Evolutionary conservation across 805 yeast species (phyloP).

Genomic region (Zygosaccharomyces pseudorouxii): DNA sequence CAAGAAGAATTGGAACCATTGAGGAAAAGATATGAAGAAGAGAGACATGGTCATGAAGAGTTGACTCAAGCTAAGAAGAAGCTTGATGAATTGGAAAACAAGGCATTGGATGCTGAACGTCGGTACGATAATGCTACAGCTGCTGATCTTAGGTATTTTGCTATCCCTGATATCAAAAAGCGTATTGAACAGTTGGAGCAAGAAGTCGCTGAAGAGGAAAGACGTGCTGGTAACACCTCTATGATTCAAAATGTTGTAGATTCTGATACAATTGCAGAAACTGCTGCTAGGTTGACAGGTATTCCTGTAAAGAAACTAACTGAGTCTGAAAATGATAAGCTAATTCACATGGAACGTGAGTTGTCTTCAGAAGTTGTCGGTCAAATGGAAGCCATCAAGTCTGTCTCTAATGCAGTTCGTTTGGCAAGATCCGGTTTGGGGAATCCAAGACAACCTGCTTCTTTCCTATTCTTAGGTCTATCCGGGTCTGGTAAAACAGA

Average conservation of each 20-base stretch:
- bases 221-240: slow-evolving; percentile 52
- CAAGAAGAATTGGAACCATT: slow-evolving; percentile 84
- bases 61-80: slow-evolving; percentile 84
- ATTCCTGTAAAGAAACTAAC: slow-evolving; percentile 92
- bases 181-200: slow-evolving; percentile 72
- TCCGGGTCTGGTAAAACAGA: slow-evolving; percentile 99
- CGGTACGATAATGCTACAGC: slow-evolving; percentile 91
- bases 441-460: slow-evolving; percentile 94
- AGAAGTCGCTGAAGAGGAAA: slow-evolving; percentile 72
- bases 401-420: slow-evolving; percentile 93
- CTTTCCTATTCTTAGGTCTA: slow-evolving; percentile 89
- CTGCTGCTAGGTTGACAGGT: slow-evolving; percentile 94
- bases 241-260: slow-evolving; percentile 89
- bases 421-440: slow-evolving; percentile 90
- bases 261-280: slow-evolving; percentile 88
- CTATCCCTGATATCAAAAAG: slow-evolving; percentile 85
- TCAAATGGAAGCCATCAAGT: slow-evolving; percentile 91
- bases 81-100: slow-evolving; percentile 85
- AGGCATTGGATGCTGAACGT: slow-evolving; percentile 96
- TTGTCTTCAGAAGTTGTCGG: slow-evolving; percentile 85
- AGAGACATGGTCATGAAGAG: slow-evolving; percentile 86
- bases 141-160: slow-evolving; percentile 94
- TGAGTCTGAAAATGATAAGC: slow-evolving; percentile 90
- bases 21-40: slow-evolving; percentile 78
- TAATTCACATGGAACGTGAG: slow-evolving; percentile 90